phyloP scores from a whole-genome alignment of 2,329 filamentous ascomycete genomes.

The Xylaria sp. region DNA sequence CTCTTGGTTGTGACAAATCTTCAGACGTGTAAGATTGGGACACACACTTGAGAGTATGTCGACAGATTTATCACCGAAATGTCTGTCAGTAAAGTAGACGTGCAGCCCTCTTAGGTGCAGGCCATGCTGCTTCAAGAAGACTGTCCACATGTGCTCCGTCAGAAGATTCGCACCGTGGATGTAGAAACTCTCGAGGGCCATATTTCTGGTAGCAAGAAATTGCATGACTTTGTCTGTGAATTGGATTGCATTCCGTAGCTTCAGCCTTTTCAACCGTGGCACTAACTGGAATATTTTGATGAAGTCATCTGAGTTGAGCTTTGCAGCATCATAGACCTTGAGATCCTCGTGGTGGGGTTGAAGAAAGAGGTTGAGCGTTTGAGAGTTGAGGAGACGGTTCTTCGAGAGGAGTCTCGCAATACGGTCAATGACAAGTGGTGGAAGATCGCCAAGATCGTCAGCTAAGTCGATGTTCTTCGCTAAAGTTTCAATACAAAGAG shows the following conservation, averaged over 20 bases:
- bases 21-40: slow-evolving; percentile 77
- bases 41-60: slow-evolving; percentile 71
- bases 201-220: slow-evolving; percentile 79
- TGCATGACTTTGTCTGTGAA: slow-evolving; percentile 87
- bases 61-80: slow-evolving; percentile 79
- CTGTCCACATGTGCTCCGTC: slow-evolving; percentile 78
- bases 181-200: slow-evolving; percentile 76
- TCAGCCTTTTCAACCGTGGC: slow-evolving; percentile 74
- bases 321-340: slow-evolving; percentile 68
- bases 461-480: slow-evolving; percentile 72
- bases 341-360: slow-evolving; percentile 63
- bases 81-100: slow-evolving; percentile 84
- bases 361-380: slow-evolving; percentile 68
- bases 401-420: slow-evolving; percentile 71
- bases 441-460: slow-evolving; percentile 70
- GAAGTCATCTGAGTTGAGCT: slow-evolving; percentile 80
- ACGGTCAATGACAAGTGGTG: slow-evolving; percentile 65
- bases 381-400: slow-evolving; percentile 64
- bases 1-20: slow-evolving; percentile 83
- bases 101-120: slow-evolving; percentile 73
- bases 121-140: slow-evolving; percentile 75
- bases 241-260: slow-evolving; percentile 87
- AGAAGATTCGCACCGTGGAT: slow-evolving; percentile 88
- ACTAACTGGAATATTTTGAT: slow-evolving; percentile 82
- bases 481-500: slow-evolving; percentile 70